phyloP scores from a whole-genome alignment of 1,284 basidiomycete genomes.

The Gymnopus androsaceus region DNA sequence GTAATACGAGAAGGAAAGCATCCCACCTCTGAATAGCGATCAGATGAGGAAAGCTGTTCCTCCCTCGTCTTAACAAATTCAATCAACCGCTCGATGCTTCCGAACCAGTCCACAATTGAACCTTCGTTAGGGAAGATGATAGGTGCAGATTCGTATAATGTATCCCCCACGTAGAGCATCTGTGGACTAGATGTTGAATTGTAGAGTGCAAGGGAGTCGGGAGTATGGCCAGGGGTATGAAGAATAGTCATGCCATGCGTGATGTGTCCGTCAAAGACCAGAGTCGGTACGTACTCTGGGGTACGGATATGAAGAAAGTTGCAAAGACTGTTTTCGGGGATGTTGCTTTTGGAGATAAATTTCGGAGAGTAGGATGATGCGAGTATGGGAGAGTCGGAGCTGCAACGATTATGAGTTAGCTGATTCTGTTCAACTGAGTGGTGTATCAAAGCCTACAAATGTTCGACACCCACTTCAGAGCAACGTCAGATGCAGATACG shows the following conservation, averaged over 20 bases:
- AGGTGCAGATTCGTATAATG: conserved; percentile 52
- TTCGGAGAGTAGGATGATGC: conserved; percentile 46
- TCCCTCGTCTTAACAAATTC: conserved; percentile 39
- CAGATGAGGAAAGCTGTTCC: too few relatives aligned
- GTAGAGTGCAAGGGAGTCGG: conserved; percentile 56
- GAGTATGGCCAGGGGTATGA: conserved; percentile 59
- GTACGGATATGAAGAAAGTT: conserved; percentile 38
- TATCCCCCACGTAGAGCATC: conserved; percentile 59
- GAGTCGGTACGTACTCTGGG: conserved; percentile 45
- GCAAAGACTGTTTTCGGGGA: conserved; percentile 49
- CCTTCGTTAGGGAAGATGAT: conserved; percentile 58
- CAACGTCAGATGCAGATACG: not conserved
- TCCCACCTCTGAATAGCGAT: too few relatives aligned
- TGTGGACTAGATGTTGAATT: conserved; percentile 38
- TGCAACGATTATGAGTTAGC: conserved; percentile 7
- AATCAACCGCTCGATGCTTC: conserved; percentile 43
- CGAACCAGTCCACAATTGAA: conserved; percentile 50
- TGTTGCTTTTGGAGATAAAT: conserved; percentile 42
- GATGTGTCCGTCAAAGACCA: conserved; percentile 43
- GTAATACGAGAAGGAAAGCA: too few relatives aligned
- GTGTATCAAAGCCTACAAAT: conserved; percentile 36
- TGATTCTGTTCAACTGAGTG: not conserved
- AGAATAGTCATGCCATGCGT: conserved; percentile 40
- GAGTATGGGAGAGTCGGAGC: conserved; percentile 44
- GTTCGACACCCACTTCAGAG: conserved; percentile 38